Conservation (phyloP, 2,329 filamentous ascomycete species). For the Tricladium varicosporioides region DNA sequence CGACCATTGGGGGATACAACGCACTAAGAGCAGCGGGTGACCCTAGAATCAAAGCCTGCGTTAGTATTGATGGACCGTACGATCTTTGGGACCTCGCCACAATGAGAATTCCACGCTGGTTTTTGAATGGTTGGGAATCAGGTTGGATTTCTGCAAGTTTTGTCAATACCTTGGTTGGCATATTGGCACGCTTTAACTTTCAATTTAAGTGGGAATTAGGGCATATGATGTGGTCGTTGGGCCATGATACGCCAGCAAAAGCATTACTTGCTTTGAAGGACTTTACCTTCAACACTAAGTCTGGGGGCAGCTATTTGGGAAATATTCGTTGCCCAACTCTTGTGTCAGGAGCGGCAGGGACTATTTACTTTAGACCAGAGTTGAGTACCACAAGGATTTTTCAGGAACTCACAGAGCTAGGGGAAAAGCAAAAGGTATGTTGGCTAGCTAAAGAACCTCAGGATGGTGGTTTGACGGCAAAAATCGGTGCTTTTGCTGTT, state of each 20-base stretch:
- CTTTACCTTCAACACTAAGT: conserved; percentile 10
- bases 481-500: background rate
- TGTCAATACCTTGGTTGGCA: conserved; percentile 27
- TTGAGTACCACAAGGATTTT: background rate
- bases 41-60: conserved; percentile 42
- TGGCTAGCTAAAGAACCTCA: background rate
- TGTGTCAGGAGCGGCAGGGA: conserved; percentile 22
- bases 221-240: conserved; percentile 18
- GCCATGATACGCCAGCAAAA: conserved; percentile 16
- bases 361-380: background rate
- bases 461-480: background rate
- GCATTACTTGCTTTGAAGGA: conserved; percentile 20
- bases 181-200: conserved; percentile 22
- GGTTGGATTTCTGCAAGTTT: conserved; percentile 32
- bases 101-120: conserved; percentile 24
- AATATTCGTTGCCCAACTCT: conserved; percentile 25
- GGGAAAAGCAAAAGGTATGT: background rate
- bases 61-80: conserved; percentile 40
- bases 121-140: conserved; percentile 26
- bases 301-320: conserved; percentile 19
- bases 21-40: conserved; percentile 43
- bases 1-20: conserved; percentile 45
- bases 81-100: conserved; percentile 34
- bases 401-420: background rate
- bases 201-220: conserved; percentile 30